These are phyloP conservation scores for Ogataea trehalophila DNA, from an alignment of 805 yeast species.

Conservation along the genomic window DNA sequence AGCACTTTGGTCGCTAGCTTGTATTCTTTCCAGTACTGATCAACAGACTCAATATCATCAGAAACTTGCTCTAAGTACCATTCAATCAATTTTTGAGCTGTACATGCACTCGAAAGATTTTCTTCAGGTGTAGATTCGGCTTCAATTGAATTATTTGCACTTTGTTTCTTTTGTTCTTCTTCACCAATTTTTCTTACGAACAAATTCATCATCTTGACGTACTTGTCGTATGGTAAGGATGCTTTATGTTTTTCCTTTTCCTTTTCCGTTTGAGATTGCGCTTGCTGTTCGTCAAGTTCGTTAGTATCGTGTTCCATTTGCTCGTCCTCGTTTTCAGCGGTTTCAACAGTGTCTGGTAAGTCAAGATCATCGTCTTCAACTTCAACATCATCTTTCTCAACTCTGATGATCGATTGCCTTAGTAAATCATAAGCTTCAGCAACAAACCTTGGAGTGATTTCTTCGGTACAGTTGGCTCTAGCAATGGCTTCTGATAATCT, in stretches of 20 bases:
- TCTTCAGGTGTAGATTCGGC: slow-evolving; percentile 32
- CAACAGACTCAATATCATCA: slow-evolving; percentile 62
- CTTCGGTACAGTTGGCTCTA: slow-evolving; percentile 90
- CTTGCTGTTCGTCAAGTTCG: not conserved
- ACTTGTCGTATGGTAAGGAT: slow-evolving; percentile 78
- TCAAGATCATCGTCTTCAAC: slow-evolving; percentile 54
- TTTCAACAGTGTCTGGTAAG: too few species aligned
- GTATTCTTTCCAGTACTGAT: slow-evolving; percentile 65
- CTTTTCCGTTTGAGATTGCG: slow-evolving; percentile 9
- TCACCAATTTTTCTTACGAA: slow-evolving; percentile 51
- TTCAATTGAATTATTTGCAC: slow-evolving; percentile 51
- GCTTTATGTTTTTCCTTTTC: slow-evolving; percentile 30
- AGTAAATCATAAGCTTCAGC: slow-evolving; percentile 89
- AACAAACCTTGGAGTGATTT: slow-evolving; percentile 77
- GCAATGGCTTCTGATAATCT: slow-evolving; percentile 95
- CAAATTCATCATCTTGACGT: slow-evolving; percentile 75
- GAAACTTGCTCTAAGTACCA: slow-evolving; percentile 78
- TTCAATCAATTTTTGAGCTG: slow-evolving; percentile 64
- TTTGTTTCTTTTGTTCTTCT: slow-evolving; percentile 15
- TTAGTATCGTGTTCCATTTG: slow-evolving; percentile 11
- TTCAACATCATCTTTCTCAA: slow-evolving; percentile 89
- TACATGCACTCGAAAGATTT: slow-evolving; percentile 45
- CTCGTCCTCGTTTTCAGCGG: slow-evolving; percentile 26
- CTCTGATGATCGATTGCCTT: slow-evolving; percentile 87
- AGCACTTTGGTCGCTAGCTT: slow-evolving; percentile 74